Conservation (phyloP, 2,329 filamentous ascomycete species). For the Pseudogymnoascus sp. region DNA sequence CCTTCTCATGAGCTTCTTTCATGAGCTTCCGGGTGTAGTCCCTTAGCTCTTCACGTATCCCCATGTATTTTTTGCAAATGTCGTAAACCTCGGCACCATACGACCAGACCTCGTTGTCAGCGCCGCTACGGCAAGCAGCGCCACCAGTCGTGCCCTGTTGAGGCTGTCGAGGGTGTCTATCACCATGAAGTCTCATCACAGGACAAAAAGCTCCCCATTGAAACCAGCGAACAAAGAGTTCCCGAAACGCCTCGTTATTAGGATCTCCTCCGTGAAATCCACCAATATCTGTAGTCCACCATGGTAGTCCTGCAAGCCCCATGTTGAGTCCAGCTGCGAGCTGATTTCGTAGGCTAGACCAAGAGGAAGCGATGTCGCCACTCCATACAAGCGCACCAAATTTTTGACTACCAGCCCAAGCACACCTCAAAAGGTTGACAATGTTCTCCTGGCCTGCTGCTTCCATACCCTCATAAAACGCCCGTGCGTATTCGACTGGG, state of each 20-base stretch:
- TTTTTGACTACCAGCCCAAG: slow-evolving; percentile 52
- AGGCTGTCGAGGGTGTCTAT: slow-evolving; percentile 50
- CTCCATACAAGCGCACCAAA: slow-evolving; percentile 60
- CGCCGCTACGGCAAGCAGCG: slow-evolving; percentile 32
- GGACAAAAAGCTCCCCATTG: slow-evolving; percentile 61
- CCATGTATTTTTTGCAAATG: slow-evolving; percentile 52
- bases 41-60: slow-evolving; percentile 48
- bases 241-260: slow-evolving; percentile 45
- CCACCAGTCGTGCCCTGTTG: slow-evolving; percentile 24
- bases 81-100: slow-evolving; percentile 53
- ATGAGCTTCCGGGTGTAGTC: slow-evolving; percentile 51
- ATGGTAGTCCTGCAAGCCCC: slow-evolving; percentile 54
- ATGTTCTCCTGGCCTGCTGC: slow-evolving; percentile 45
- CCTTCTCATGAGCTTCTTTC: slow-evolving; percentile 50
- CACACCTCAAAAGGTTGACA: slow-evolving; percentile 50
- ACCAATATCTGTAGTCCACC: slow-evolving; percentile 65
- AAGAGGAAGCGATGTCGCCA: slow-evolving; percentile 58
- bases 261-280: slow-evolving; percentile 61
- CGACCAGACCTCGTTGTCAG: slow-evolving; percentile 56
- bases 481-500: slow-evolving; percentile 47
- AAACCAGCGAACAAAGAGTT: slow-evolving; percentile 60
- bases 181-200: slow-evolving; percentile 59
- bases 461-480: slow-evolving; percentile 51
- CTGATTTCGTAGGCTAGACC: slow-evolving; percentile 51
- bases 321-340: slow-evolving; percentile 57